Base-by-base conservation (phyloP, 352 stramenopile species). In the Stramenopiles sp. region DNA sequence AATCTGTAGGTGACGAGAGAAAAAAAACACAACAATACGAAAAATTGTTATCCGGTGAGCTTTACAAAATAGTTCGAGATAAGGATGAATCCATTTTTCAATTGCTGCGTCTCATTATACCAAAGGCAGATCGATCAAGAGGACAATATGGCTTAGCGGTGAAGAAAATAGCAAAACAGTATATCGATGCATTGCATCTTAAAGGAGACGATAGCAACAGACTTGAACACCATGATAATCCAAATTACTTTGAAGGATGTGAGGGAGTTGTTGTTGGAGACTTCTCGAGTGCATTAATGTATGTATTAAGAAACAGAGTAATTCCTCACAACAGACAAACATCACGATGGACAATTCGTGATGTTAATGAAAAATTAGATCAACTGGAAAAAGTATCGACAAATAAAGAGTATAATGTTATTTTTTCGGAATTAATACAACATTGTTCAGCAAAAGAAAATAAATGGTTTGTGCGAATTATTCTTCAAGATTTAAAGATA, bases 361-460 rank as follows among this genome's bases (percentile, higher is more conserved):
- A 69, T 69, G 53, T 69, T 69, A 69, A 69, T 69, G 53, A 20
- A 69, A 27, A 69, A 27, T 69, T 69, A 69, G 53, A 69, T 27
- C 20, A 69, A 69, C 53, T 69, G 20, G 53, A 20, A 69, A 27
- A 20, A 27, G 53, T 27, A 20, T 27, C 20, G 20, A 23, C 53
- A 69, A 27, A 69, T 23, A 27, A 20, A 69, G 53, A 69, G 27
- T 23, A 69, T 20, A 20, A 69, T 23, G 20, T 23, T 23, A 27
- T 69, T 23, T 23, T 69, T 23, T 23, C 20, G 20, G 27, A 27
- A 27, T 69, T 69, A 23, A 69, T 69, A 69, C 20, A 69, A 69
- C 27, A 20, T 69, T 69, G 53, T 27, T 23, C 20, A 23, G 53
- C 53, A 27, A 69, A 27, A 27, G 53, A 69, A 69, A 20, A 69